Percentiles rank a stretch among this genome's conserved stretches.
Conservation (phyloP, 2,329 filamentous ascomycete genomes). For the Alternaria viburni region DNA sequence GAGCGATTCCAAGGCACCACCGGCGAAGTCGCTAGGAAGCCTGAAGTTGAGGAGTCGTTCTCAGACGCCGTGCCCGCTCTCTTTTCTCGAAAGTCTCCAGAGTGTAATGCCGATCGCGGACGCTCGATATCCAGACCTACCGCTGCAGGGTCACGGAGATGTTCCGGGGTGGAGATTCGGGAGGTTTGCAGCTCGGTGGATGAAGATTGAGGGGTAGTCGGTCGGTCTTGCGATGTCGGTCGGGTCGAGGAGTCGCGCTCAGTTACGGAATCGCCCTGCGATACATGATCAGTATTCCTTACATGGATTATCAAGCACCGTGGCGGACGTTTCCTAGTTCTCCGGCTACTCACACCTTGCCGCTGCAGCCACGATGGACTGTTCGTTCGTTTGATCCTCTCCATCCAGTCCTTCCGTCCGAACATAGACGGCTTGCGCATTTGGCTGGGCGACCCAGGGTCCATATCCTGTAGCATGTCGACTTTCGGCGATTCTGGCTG, state of each 20-base stretch:
- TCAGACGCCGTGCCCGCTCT: slow-evolving; percentile 36
- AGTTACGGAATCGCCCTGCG: slow-evolving; percentile 22
- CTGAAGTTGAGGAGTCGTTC: slow-evolving; percentile 14
- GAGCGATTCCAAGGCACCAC: slow-evolving; percentile 63
- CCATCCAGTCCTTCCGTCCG: slow-evolving; percentile 80
- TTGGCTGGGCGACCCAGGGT: slow-evolving; percentile 27
- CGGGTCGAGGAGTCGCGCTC: slow-evolving; percentile 20
- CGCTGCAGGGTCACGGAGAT: slow-evolving; percentile 33
- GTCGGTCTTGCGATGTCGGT: slow-evolving; percentile 33
- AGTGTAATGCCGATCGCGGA: slow-evolving; percentile 75
- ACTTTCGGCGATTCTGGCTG: slow-evolving; percentile 9
- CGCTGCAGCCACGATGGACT: slow-evolving; percentile 72
- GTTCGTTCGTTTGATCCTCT: slow-evolving; percentile 80
- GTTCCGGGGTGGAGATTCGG: slow-evolving; percentile 35
- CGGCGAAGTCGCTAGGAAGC: slow-evolving; percentile 56
- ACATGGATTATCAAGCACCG: neutral
- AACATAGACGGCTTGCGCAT: slow-evolving; percentile 35
- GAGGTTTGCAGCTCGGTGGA: slow-evolving; percentile 46
- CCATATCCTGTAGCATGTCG: slow-evolving; percentile 8
- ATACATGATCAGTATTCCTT: slow-evolving; percentile 20
- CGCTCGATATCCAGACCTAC: slow-evolving; percentile 70
- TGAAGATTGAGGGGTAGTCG: slow-evolving; percentile 44
- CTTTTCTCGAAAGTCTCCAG: slow-evolving; percentile 66
- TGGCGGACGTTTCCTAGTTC: neutral
- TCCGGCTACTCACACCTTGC: slow-evolving; percentile 57